These are phyloP conservation scores for Leccinum fallax DNA, from an alignment of 1,284 basidiomycete genomes.

Conservation along the genomic window DNA sequence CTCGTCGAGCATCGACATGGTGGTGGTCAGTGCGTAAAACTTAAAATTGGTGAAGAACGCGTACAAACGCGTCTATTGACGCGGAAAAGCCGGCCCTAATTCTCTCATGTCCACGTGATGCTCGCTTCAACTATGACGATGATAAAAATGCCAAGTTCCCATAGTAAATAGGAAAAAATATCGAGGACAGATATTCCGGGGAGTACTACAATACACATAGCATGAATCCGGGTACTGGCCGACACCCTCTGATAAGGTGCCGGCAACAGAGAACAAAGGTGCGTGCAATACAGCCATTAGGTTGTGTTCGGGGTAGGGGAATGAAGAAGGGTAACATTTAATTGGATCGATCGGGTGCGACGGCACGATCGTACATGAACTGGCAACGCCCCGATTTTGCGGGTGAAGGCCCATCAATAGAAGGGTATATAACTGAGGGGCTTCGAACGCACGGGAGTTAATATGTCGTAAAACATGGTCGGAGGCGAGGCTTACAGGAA, in stretches of 20 bases:
- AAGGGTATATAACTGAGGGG: background rate
- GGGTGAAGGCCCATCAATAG: conserved; percentile 1
- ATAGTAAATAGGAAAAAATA: background rate
- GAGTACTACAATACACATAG: conserved; percentile 12
- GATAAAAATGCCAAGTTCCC: background rate
- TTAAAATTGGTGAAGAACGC: conserved; percentile 20
- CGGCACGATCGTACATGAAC: conserved; percentile 16
- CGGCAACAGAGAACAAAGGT: conserved; percentile 10
- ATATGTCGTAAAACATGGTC: background rate
- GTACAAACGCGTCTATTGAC: conserved; percentile 22
- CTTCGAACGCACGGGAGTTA: conserved; percentile 12
- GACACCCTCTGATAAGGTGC: conserved; percentile 7
- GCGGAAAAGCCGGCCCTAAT: conserved; percentile 34
- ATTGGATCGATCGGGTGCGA: conserved; percentile 4
- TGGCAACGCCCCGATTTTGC: conserved; percentile 10
- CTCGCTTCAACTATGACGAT: background rate
- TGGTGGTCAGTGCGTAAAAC: conserved; percentile 30
- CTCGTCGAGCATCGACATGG: conserved; percentile 65
- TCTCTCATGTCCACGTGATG: conserved; percentile 7
- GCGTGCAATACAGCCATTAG: conserved; percentile 15
- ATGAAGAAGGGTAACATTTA: background rate
- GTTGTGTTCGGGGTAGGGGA: conserved; percentile 10
- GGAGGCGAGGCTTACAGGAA: conserved; percentile 14
- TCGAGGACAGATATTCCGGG: conserved; percentile 7
- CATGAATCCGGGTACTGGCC: conserved; percentile 7